phyloP scores from a whole-genome alignment of 495 filamentous ascomycete genomes.

The Cryomyces minteri region DNA sequence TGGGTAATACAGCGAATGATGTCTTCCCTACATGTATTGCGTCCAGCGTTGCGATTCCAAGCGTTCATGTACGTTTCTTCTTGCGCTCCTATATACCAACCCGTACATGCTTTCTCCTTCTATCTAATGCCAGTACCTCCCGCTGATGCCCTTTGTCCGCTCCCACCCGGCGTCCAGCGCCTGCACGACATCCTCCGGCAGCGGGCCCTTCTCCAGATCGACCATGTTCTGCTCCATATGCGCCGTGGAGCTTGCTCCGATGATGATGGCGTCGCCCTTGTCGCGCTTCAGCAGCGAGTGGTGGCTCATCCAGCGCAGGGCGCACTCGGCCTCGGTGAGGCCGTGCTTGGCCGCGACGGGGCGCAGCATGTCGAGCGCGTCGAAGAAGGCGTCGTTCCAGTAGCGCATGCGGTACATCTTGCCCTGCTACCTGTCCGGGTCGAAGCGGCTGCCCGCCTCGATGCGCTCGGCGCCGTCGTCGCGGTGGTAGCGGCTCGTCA shows the following conservation, averaged over 20 bases:
- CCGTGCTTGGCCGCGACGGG: slow-evolving; percentile 2
- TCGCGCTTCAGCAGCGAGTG: not conserved
- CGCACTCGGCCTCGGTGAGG: slow-evolving; percentile 1
- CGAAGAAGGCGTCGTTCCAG: slow-evolving; percentile 18
- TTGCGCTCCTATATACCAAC: no score
- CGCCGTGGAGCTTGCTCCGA: slow-evolving; percentile 1
- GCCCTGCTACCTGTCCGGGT: slow-evolving; percentile 23
- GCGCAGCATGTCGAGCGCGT: not conserved
- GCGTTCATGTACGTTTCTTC: no score
- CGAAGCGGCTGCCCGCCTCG: slow-evolving; percentile 26
- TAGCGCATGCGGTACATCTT: slow-evolving; percentile 23
- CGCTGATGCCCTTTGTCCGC: slow-evolving; percentile 3
- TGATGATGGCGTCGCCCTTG: slow-evolving; percentile 3
- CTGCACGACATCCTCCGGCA: slow-evolving; percentile 21
- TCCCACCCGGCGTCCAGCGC: slow-evolving; percentile 14
- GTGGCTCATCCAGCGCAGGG: slow-evolving; percentile 2
- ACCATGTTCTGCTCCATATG: slow-evolving; percentile 4
- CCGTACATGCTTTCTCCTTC: no score
- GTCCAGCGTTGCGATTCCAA: no score
- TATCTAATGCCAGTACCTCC: slow-evolving; percentile 9
- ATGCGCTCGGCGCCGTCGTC: slow-evolving; percentile 14
- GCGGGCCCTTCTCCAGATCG: slow-evolving; percentile 16
- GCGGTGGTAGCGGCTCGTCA: slow-evolving; percentile 24
- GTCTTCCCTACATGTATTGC: no score
- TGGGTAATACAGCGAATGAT: no score